Percentiles rank a stretch among this genome's conserved stretches.
phyloP scores from a whole-genome alignment of 768 basidiomycete species.

The Fomitopsis pulvina region DNA sequence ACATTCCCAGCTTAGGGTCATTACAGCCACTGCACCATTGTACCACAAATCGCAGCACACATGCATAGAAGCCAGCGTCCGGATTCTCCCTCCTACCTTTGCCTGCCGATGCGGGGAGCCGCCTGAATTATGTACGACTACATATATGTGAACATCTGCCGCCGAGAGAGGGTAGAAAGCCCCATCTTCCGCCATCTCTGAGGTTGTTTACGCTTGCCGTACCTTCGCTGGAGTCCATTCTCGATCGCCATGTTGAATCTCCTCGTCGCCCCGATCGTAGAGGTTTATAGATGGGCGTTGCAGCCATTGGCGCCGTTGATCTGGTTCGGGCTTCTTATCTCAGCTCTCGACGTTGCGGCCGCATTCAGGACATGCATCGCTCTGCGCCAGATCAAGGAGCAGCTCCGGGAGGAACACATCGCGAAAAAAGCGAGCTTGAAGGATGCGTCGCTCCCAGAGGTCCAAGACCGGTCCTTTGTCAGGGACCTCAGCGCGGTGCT shows the following conservation, averaged over 20 bases:
- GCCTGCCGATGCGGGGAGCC: neutral
- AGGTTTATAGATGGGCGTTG: constrained; percentile 46
- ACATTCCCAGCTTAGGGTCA: constrained; percentile 80
- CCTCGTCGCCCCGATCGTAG: constrained; percentile 35
- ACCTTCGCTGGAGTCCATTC: neutral
- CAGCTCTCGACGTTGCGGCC: constrained; percentile 61
- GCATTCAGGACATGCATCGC: constrained; percentile 63
- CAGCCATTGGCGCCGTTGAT: constrained; percentile 59
- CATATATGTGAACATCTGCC: neutral
- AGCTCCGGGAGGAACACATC: constrained; percentile 36
- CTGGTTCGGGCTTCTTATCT: constrained; percentile 56
- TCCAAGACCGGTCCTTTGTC: constrained; percentile 50
- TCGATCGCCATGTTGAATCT: constrained; percentile 23
- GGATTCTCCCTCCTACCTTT: constrained; percentile 1
- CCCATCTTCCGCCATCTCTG: neutral
- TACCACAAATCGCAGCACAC: too few species aligned
- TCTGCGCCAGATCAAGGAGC: constrained; percentile 61
- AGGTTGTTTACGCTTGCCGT: neutral
- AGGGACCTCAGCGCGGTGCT: constrained; percentile 52
- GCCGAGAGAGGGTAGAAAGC: too few species aligned
- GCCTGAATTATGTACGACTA: too few species aligned
- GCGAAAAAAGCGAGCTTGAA: constrained; percentile 16
- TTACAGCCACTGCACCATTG: constrained; percentile 71
- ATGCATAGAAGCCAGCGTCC: too few species aligned
- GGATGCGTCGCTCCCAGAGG: constrained; percentile 22